Evolutionary conservation across 2,329 filamentous ascomycete genomes (phyloP).

Genomic region (Penicillium sp.): DNA sequence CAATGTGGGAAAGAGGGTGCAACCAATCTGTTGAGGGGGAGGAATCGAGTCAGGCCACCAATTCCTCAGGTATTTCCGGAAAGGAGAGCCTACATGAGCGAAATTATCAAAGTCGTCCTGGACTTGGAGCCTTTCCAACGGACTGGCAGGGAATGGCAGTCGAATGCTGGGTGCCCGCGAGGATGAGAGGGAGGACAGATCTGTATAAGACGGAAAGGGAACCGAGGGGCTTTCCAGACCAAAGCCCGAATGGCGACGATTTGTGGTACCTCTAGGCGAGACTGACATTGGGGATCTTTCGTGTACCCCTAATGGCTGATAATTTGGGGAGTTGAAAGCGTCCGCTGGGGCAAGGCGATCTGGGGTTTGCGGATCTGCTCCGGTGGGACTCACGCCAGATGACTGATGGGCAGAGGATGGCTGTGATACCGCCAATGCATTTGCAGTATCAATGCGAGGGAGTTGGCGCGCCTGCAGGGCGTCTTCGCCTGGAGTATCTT

Average conservation of each 20-base stretch:
- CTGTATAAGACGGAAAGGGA: slow-evolving; percentile 70
- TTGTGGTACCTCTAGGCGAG: slow-evolving; percentile 31
- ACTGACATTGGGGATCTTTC: slow-evolving; percentile 29
- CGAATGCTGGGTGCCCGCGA: slow-evolving; percentile 58
- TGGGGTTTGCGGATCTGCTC: slow-evolving; percentile 31
- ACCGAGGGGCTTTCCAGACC: slow-evolving; percentile 47
- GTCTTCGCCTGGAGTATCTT: slow-evolving; percentile 18
- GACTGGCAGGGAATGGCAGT: slow-evolving; percentile 48
- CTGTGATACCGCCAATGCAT: slow-evolving; percentile 36
- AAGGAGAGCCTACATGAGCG: slow-evolving; percentile 43
- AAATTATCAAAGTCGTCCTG: slow-evolving; percentile 32
- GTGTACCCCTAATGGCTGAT: slow-evolving; percentile 26
- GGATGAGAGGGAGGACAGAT: slow-evolving; percentile 53
- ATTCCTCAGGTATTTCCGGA: slow-evolving; percentile 47
- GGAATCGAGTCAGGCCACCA: slow-evolving; percentile 85
- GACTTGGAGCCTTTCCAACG: slow-evolving; percentile 29
- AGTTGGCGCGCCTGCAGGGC: slow-evolving; percentile 16
- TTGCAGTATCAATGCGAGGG: slow-evolving; percentile 25
- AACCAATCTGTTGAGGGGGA: slow-evolving; percentile 67
- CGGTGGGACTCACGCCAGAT: slow-evolving; percentile 35
- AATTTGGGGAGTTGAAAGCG: slow-evolving; percentile 41
- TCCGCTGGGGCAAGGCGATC: slow-evolving; percentile 47
- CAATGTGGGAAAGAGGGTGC: slow-evolving; percentile 84
- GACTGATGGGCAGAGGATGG: slow-evolving; percentile 32
- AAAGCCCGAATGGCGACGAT: slow-evolving; percentile 11